These are phyloP conservation scores for Pulveroboletus sp. DNA, from an alignment of 768 basidiomycete species.

Conservation along the genomic window DNA sequence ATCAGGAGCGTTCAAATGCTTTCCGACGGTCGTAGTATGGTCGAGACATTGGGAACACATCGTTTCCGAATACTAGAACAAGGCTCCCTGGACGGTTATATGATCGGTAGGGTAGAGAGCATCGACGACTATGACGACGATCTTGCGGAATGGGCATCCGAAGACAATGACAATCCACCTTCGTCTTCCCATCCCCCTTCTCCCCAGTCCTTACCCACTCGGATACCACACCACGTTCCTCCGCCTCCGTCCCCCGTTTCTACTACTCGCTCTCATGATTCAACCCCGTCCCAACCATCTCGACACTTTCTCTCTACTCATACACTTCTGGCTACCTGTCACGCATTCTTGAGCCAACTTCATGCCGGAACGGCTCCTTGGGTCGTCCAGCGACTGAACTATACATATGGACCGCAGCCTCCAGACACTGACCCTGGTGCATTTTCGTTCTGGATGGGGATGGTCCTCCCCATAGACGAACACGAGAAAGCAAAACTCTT, in stretches of 20 bases:
- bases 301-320: constrained; percentile 19
- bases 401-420: constrained; percentile 75
- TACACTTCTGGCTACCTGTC: constrained; percentile 48
- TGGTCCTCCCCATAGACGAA: constrained; percentile 88
- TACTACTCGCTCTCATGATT: constrained; percentile 1
- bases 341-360: constrained; percentile 56
- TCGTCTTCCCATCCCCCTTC: constrained; percentile 13
- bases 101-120: constrained; percentile 76
- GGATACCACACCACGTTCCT: constrained; percentile 11
- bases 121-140: constrained; percentile 35
- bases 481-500: constrained; percentile 83
- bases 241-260: constrained; percentile 1
- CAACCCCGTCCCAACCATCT: neutral
- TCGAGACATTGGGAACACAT: constrained; percentile 62
- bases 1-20: constrained; percentile 84
- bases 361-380: constrained; percentile 79
- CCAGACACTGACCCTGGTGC: constrained; percentile 49
- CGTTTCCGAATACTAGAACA: constrained; percentile 87
- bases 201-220: constrained; percentile 10
- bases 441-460: constrained; percentile 89
- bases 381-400: constrained; percentile 84
- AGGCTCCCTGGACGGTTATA: constrained; percentile 84
- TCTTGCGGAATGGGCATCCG: constrained; percentile 23
- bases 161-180: constrained; percentile 9
- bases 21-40: constrained; percentile 84